Evolutionary conservation across 139 green algal species (phyloP).

Genomic region (Mychonastes homosphaera): DNA sequence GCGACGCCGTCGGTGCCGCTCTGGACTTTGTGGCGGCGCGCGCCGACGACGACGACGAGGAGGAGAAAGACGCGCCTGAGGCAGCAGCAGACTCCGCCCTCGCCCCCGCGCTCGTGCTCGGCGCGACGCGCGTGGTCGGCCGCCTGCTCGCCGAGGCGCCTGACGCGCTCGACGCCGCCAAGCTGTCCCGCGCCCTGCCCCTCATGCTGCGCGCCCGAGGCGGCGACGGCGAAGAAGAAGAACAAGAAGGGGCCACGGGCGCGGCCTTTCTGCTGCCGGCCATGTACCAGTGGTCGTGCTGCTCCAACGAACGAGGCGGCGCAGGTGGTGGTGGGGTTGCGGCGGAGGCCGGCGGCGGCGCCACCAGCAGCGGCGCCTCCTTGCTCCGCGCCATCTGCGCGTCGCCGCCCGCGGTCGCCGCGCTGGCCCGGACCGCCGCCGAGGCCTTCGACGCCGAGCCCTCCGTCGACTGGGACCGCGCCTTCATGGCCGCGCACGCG

Average conservation of each 20-base stretch:
- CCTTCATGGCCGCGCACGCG: too few relatives aligned
- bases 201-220: conserved; percentile 7
- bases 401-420: background rate
- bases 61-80: conserved; percentile 2
- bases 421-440: background rate
- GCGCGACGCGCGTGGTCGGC: conserved; percentile 10
- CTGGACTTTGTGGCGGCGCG: background rate
- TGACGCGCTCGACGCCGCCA: conserved; percentile 6
- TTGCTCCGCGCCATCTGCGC: background rate
- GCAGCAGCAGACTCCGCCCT: background rate
- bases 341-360: background rate
- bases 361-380: conserved; percentile 4
- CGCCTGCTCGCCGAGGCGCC: conserved; percentile 32
- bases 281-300: conserved; percentile 18
- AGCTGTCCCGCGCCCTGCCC: conserved; percentile 23
- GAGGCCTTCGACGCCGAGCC: too few relatives aligned
- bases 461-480: too few relatives aligned
- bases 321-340: background rate
- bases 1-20: background rate
- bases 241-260: background rate
- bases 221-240: too few relatives aligned
- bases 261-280: conserved; percentile 28
- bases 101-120: background rate
- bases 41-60: background rate
- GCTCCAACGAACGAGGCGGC: background rate